Conservation (phyloP, 2,329 filamentous ascomycete genomes). For the Trichoderma atroviride region DNA sequence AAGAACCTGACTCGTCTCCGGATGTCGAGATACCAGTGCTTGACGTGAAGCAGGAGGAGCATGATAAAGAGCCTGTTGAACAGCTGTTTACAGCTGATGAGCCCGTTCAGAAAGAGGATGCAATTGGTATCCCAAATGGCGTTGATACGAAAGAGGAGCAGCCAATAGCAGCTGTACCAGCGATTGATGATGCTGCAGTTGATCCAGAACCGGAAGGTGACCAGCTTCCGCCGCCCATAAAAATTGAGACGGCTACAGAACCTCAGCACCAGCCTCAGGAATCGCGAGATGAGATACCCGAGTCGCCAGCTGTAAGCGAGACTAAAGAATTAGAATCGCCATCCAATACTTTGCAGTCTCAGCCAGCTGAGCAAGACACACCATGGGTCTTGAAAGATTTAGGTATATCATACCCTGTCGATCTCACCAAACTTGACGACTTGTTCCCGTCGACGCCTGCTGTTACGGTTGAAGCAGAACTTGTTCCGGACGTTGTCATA, state of each 20-base stretch:
- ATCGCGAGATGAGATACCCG: background rate
- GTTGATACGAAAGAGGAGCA: background rate
- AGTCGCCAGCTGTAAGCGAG: background rate
- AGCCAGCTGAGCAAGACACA: background rate
- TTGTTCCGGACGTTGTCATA: conserved; percentile 51
- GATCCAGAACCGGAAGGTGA: background rate
- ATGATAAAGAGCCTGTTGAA: conserved; percentile 20
- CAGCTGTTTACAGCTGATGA: conserved; percentile 53
- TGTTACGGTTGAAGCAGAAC: conserved; percentile 37
- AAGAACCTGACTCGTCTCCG: conserved; percentile 1
- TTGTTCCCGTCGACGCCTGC: conserved; percentile 38
- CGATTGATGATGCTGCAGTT: background rate
- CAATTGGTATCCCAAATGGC: conserved; percentile 39
- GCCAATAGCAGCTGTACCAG: background rate
- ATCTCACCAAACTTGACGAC: conserved; percentile 40
- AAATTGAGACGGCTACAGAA: background rate
- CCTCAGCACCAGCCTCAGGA: background rate
- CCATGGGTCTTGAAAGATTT: conserved; percentile 23
- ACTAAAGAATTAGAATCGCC: too few relatives aligned
- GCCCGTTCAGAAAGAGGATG: conserved; percentile 55
- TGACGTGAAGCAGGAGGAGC: background rate
- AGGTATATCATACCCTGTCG: conserved; percentile 36
- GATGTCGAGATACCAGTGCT: background rate
- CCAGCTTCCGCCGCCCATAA: background rate
- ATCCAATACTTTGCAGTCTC: background rate